phyloP scores from a whole-genome alignment of 169 alveolate genomes.

The Plasmodium vivax region DNA sequence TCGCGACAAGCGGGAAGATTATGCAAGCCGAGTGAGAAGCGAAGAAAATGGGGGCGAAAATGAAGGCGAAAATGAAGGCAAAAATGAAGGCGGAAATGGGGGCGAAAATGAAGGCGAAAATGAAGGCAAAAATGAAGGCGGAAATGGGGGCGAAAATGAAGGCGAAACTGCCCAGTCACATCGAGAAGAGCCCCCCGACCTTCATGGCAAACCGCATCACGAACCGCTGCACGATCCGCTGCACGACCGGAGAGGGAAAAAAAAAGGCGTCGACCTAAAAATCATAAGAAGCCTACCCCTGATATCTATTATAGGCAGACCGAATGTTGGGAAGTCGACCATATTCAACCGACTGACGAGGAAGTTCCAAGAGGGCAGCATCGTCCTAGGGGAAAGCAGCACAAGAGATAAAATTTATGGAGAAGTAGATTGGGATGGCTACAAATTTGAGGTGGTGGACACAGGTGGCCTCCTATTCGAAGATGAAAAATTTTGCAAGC shows the following conservation, averaged over 20 bases:
- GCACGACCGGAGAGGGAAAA: slow-evolving; percentile 6
- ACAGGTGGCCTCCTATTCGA: slow-evolving; percentile 85
- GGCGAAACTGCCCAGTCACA: background rate
- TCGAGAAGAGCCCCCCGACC: background rate
- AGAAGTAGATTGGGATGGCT: slow-evolving; percentile 85
- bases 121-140: background rate
- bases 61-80: background rate
- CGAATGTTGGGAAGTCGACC: slow-evolving; percentile 87
- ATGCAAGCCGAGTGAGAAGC: background rate
- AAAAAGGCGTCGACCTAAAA: slow-evolving; percentile 20
- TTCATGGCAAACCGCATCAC: background rate
- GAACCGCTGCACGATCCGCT: background rate
- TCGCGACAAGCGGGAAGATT: background rate
- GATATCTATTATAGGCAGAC: slow-evolving; percentile 83
- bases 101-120: background rate
- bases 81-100: background rate
- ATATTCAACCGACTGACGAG: slow-evolving; percentile 84
- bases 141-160: background rate
- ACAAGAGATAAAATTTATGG: slow-evolving; percentile 86
- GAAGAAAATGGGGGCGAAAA: background rate
- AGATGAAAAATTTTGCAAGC: slow-evolving; percentile 76
- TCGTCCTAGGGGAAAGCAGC: slow-evolving; percentile 81
- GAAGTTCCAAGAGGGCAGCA: slow-evolving; percentile 85
- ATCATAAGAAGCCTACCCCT: slow-evolving; percentile 67
- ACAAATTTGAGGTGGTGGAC: slow-evolving; percentile 81